Evolutionary conservation across 306 rosid genomes (phyloP), one percentile per base, ranked within the genome.

Genomic region (Vigna angularis): DNA sequence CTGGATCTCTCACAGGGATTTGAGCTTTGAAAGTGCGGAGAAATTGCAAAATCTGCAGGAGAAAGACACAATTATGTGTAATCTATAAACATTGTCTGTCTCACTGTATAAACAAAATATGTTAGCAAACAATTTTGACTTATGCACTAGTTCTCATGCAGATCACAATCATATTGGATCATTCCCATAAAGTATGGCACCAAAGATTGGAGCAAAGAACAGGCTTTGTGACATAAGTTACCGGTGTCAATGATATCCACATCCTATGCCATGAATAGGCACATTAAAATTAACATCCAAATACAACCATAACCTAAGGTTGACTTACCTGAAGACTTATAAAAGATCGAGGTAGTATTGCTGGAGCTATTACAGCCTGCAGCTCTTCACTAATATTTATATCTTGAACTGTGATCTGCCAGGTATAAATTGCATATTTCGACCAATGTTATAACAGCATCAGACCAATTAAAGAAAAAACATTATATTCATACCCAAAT

Each of bases 291-390:
- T 50, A 48, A 38, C 38, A 59, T 42, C 52, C 80, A 74, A 55
- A 48, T 53, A 53, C 40, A 74, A 57, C n/a, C 30, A 16, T 18
- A 72, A 11, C 15, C 30, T 52, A 81, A 65, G 59, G 44, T 40
- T 63, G 12, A 53, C 68, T 80, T 80, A 94, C 98, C 94, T 94
- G 95, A 48, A 94, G 89, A 66, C 89, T 94, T 80, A 90, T 40
- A 78, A 90, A 94, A 62, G 97, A 90, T 18, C 97, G 90, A 1
- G 98, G 98, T 34, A 94, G 89, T 83, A 92, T 40, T 61, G 97
- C 98, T 58, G 98, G 97, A 87, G 97, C 92, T 78, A 92, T 89
- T 70, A 92, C 24, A 85, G 97, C 95, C 79, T 92, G 98, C 82
- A 94, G 64, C 80, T 87, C 88, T 59, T 88, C 95, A 75, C 97